Conservation (phyloP, 106 monocot genomes). For the Dendrobium officinale region DNA sequence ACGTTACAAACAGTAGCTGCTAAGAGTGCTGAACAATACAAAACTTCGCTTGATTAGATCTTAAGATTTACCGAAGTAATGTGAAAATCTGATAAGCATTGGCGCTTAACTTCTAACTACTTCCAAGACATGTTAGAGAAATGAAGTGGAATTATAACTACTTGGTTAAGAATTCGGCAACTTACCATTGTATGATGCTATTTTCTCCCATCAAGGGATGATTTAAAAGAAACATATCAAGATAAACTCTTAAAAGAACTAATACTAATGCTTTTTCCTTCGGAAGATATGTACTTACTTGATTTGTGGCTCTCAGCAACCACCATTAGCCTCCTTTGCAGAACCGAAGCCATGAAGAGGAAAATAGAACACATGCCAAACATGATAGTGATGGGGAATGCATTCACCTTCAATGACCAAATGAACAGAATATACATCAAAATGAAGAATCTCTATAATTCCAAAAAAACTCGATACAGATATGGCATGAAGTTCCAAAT, state of each 20-base stretch:
- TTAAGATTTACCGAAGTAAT: too few relatives aligned
- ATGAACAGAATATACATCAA: neutral
- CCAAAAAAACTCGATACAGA: neutral
- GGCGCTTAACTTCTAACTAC: neutral
- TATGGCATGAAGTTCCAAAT: neutral
- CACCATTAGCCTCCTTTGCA: constrained; percentile 88
- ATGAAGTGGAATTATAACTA: neutral
- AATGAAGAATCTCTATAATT: neutral
- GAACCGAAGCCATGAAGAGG: constrained; percentile 87
- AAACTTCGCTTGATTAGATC: neutral
- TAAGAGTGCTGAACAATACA: neutral
- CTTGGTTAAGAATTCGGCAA: neutral
- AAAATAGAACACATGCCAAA: constrained; percentile 99
- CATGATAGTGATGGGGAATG: constrained; percentile 93
- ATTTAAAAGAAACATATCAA: neutral
- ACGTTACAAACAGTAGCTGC: neutral
- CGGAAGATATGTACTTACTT: constrained; percentile 36
- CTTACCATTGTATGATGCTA: neutral
- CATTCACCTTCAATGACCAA: constrained; percentile 63
- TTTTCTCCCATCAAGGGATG: neutral
- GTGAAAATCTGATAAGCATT: too few relatives aligned
- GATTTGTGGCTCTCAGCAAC: constrained; percentile 63
- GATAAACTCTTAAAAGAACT: neutral
- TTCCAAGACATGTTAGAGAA: neutral
- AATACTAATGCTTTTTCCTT: neutral